phyloP scores from a whole-genome alignment of 176 grass and related monocot genomes.

The Tillandsia fasciculata region DNA sequence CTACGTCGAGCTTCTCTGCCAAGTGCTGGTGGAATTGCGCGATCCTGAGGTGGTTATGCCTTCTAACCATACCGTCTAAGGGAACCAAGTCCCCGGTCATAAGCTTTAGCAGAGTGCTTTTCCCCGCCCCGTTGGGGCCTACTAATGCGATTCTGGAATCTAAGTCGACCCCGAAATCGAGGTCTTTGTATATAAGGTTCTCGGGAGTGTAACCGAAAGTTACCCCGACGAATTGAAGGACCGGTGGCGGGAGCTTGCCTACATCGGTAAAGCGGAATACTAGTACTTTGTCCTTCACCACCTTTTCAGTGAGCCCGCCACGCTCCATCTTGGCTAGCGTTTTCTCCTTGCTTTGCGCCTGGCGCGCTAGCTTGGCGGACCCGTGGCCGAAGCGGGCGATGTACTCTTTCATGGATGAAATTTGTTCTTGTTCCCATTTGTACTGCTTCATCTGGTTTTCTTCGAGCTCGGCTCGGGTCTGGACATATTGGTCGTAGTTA shows the following conservation, averaged over 20 bases:
- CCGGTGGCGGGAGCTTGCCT: slow-evolving; percentile 22
- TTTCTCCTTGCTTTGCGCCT: slow-evolving; percentile 30
- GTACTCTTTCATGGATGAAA: slow-evolving; percentile 27
- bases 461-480: slow-evolving; percentile 18
- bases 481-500: slow-evolving; percentile 28
- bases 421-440: slow-evolving; percentile 28
- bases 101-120: slow-evolving; percentile 25
- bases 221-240: slow-evolving; percentile 20
- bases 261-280: slow-evolving; percentile 26
- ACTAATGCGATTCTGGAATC: slow-evolving; percentile 23
- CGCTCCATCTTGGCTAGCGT: slow-evolving; percentile 31
- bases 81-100: slow-evolving; percentile 16
- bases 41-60: slow-evolving; percentile 27
- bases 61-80: slow-evolving; percentile 17
- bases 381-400: slow-evolving; percentile 28
- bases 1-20: slow-evolving; percentile 21
- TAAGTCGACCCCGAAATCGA: slow-evolving; percentile 22
- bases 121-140: slow-evolving; percentile 27
- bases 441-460: slow-evolving; percentile 36
- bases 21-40: slow-evolving; percentile 26
- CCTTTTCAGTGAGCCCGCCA: slow-evolving; percentile 22
- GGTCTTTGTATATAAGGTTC: slow-evolving; percentile 19
- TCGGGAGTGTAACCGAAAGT: slow-evolving; percentile 26
- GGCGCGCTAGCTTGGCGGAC: slow-evolving; percentile 24
- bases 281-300: slow-evolving; percentile 17